A percentile compares a stretch with the other conserved stretches of the same genome.
phyloP scores from a whole-genome alignment of 345 rosid species.

The Ceriops zippeliana region DNA sequence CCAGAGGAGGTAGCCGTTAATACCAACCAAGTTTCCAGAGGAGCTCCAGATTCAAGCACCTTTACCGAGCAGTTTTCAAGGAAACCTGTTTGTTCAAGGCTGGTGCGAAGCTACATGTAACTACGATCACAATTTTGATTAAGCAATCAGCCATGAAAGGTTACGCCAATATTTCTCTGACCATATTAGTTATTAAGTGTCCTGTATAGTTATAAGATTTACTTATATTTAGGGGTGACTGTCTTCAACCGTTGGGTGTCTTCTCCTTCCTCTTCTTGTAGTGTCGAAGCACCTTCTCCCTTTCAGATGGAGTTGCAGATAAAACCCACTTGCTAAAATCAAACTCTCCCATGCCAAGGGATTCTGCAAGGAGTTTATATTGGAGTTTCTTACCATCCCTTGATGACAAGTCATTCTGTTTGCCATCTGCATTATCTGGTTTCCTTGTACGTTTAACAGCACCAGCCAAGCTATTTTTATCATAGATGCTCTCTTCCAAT shows the following conservation, averaged over 20 bases:
- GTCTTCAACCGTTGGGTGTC: slow-evolving; percentile 24
- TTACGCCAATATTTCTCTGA: too few species aligned
- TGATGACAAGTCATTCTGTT: slow-evolving; percentile 23
- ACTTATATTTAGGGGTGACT: background rate
- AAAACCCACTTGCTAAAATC: slow-evolving; percentile 77
- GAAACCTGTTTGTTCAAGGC: too few species aligned
- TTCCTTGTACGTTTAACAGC: slow-evolving; percentile 19
- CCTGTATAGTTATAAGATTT: too few species aligned
- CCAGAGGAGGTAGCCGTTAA: slow-evolving; percentile 50
- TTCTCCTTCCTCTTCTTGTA: slow-evolving; percentile 45
- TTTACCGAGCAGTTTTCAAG: too few species aligned
- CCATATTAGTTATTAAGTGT: too few species aligned
- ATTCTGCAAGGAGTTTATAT: slow-evolving; percentile 51
- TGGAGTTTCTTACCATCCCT: slow-evolving; percentile 44
- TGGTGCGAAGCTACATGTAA: too few species aligned
- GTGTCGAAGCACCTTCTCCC: slow-evolving; percentile 47
- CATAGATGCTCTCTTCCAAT: slow-evolving; percentile 11
- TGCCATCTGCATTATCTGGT: slow-evolving; percentile 11
- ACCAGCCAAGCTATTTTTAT: slow-evolving; percentile 13
- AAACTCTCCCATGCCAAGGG: slow-evolving; percentile 59
- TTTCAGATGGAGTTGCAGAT: slow-evolving; percentile 39
- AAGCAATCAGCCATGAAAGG: too few species aligned
- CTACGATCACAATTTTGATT: too few species aligned
- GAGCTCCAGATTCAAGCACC: too few species aligned
- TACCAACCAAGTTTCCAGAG: background rate